Percentiles rank a stretch among this genome's conserved stretches.
Conservation (phyloP, 208 protist genomes). For the Leishmania mexicana region DNA sequence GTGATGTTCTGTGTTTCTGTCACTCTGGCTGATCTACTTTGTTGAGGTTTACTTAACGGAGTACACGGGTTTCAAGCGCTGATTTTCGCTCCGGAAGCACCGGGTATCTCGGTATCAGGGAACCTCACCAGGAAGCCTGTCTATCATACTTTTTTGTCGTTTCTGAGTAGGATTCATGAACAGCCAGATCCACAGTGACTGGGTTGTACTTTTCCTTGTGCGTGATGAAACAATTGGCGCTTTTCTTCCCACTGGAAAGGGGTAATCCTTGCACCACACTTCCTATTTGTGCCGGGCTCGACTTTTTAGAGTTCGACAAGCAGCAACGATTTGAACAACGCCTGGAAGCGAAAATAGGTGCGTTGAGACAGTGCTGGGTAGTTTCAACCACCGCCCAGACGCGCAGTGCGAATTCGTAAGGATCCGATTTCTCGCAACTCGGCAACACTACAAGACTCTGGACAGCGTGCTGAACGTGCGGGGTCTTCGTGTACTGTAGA, state of each 20-base stretch:
- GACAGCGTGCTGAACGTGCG: constrained; percentile 17
- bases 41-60: too few species aligned
- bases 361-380: constrained; percentile 26
- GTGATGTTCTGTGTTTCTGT: neutral
- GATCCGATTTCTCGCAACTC: constrained; percentile 34
- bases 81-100: too few species aligned
- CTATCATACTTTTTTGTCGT: too few species aligned
- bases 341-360: neutral
- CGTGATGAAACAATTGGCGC: neutral
- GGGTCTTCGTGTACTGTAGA: constrained; percentile 26
- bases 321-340: neutral
- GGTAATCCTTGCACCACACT: neutral
- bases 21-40: neutral
- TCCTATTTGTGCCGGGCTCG: neutral
- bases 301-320: neutral
- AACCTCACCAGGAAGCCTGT: too few species aligned
- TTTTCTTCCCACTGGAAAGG: neutral
- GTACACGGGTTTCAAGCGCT: too few species aligned
- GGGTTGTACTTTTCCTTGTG: neutral
- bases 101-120: too few species aligned
- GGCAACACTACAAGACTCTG: constrained; percentile 29
- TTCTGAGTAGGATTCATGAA: too few species aligned
- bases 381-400: constrained; percentile 20
- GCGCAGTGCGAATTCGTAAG: constrained; percentile 34
- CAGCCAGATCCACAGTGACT: neutral